Base-by-base conservation (phyloP, 2,329 filamentous ascomycete species). In the Diaporthe citrichinensis region DNA sequence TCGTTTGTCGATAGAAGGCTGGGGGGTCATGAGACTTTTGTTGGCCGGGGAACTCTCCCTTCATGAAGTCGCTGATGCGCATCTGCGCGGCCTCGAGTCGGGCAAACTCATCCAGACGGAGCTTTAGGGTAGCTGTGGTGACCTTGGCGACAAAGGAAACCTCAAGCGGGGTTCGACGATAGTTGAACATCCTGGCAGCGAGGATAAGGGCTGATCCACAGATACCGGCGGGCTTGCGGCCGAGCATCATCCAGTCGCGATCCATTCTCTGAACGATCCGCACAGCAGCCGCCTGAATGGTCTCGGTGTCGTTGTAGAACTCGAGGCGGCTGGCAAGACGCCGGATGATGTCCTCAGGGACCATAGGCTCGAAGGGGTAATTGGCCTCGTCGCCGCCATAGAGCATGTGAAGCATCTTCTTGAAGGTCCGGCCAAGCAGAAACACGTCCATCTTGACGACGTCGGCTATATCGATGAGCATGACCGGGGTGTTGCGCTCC, bases 61-160 rank as follows among this genome's bases (percentile, higher is more conserved):
- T 49, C 67, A 75, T 67, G 76, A 94, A 92, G 75, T 98, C 93
- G 77, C 96, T 93, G 28, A 99, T 94, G 0, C 95, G 97, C 84
- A 98, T 90, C 69, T 92, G 91, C 78, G 95, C 95, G 76, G 94
- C 95, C 77, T 95, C 94, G 0, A 96, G 98, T 44, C 93, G 90
- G 78, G 94, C 95, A 85, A 98, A 99, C 82, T 99, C 97, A 78
- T 96, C 93, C 14, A 99, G 87, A 77, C 97, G 95, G 82, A 96
- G 95, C 81, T 95, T 94, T 76, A 99, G 95, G 10, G 97, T 99
- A 77, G 95, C 91, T 78, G 97, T 97, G 57, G 96, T 97, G 69
- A 98, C 96, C 82, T 98, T 98, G 82, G 98, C 96, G 51, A 98
- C 94, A 82, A 98, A 98, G n/a, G 98, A 96, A 12, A 99, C 94